Conservation (phyloP, 2,329 filamentous ascomycete genomes). For the Fusarium duplospermum region DNA sequence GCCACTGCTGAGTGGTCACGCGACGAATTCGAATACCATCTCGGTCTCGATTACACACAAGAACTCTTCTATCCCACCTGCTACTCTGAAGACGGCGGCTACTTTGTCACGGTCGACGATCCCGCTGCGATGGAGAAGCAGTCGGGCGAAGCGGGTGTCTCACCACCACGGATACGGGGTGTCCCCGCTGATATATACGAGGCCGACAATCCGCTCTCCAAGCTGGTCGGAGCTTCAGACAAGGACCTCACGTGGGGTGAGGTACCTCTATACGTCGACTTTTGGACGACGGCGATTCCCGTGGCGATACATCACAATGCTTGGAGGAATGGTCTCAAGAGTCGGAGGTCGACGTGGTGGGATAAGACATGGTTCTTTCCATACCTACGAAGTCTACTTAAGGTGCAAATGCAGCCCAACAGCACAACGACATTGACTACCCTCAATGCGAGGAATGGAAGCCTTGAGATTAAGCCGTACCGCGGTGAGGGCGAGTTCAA, state of each 20-base stretch:
- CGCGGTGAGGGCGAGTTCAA: conserved; percentile 5
- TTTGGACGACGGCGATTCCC: conserved; percentile 39
- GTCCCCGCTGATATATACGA: conserved; percentile 38
- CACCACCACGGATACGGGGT: conserved; percentile 36
- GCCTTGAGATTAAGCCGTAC: conserved; percentile 28
- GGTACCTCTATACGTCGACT: conserved; percentile 38
- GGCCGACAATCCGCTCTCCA: conserved; percentile 25
- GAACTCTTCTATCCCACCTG: conserved; percentile 47
- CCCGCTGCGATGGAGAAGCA: conserved; percentile 21
- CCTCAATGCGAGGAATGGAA: conserved; percentile 25
- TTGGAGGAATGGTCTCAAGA: conserved; percentile 40
- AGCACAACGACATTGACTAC: conserved; percentile 24
- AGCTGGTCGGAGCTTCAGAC: conserved; percentile 1
- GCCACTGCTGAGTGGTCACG: conserved; percentile 20
- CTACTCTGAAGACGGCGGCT: conserved; percentile 43
- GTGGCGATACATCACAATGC: conserved; percentile 45
- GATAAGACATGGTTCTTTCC: conserved; percentile 44
- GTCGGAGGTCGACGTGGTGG: conserved; percentile 39
- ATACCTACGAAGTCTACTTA: conserved; percentile 35
- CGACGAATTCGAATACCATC: conserved; percentile 41
- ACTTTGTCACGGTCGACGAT: conserved; percentile 39
- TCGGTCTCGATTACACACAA: conserved; percentile 46
- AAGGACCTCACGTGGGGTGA: conserved; percentile 30
- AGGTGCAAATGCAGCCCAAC: conserved; percentile 30
- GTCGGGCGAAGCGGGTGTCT: conserved; percentile 35